Base-by-base conservation (phyloP, 1,139 yeast species). In the Meyerozyma carpophila region DNA sequence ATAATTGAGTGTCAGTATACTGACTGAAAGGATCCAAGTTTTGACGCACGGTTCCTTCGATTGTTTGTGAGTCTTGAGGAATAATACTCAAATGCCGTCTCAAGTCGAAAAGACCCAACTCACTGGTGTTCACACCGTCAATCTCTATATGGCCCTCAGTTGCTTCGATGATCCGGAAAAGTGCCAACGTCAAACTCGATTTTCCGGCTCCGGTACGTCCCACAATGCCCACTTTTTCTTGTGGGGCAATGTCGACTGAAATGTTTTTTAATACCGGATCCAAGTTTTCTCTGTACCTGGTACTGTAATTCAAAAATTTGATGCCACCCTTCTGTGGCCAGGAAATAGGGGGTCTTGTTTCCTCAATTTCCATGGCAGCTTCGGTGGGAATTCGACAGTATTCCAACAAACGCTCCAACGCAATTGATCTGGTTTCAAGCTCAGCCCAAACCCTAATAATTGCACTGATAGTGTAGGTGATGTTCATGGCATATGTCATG, bases 151-250 rank as follows among this genome's bases (percentile, higher is more conserved):
- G 52, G 4, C 73, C 73, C 1, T 45, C 36, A 13, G 62, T 55
- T 5, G 72, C 63, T 51, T 68, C 73, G 37, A 68, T 61, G 10
- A 68, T 65, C 29, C 74, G 57, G 58, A 68, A 68, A 11, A 68
- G 51, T 0, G 73, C 72, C 45, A 68, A 56, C 1, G 73, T 62
- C 31, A 68, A 57, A 0, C 72, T 61, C 5, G 71, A 66, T 46
- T 68, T 68, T 5, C 74, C 74, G 3, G 74, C 73, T 8, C 74
- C 74, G 3, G 74, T 68, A 51, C 74, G 55, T 13, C 73, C 73
- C 31, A 68, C 73, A 46, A 68, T 64, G 14, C 74, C 74, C 39
- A 68, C 53, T 49, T 68, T 68, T 46, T 68, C 73, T 3, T 59
- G 50, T 4, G 68, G 59, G 42, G 59, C 57, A 42, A 68, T 62